Evolutionary conservation across 2,329 filamentous ascomycete genomes (phyloP), one percentile per base, ranked within the genome.

Genomic region (Nemania abortiva): DNA sequence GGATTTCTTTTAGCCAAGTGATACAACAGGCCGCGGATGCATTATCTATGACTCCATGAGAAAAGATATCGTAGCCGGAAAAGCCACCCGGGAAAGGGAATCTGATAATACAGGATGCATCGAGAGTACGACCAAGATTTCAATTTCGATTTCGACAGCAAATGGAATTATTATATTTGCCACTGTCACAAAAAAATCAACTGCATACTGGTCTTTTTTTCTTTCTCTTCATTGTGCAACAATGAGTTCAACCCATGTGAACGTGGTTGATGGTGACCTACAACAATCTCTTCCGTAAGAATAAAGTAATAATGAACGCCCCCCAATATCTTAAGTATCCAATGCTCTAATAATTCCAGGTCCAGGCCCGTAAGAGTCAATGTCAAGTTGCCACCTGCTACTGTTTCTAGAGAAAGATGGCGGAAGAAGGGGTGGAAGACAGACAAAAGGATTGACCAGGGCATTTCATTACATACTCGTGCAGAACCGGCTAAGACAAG

Each of bases 261-360:
- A 52, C 53, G 37, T 66, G 29, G 39, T 50, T 59, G 64, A 70
- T 58, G 65, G 65, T 45, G 66, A 66, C 69, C 66, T 71, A 63
- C 65, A 34, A 54, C 56, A 66, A 71, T 62, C 57, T 69, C 53
- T 66, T 66, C 22, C 50, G 27, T 49, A 65, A 54, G 54, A 27
- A 11, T 6, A 37, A 37, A 37, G 7, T 1, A 37, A 37, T 24
- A 45, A 37, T 9, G 9, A 52, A 20, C 49, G 3, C 49, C 49
- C 11, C 11, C 10, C 22, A 11, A 9, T 27, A 52, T 29, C 47
- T 53, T 29, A 64, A 53, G 22, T 45, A 59, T 27, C 45, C 64
- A 42, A 58, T 15, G 27, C 54, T n/a, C 47, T 58, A 31, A 22
- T 27, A 27, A 27, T 27, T n/a, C n/a, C n/a, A n/a, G 31, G 4